Conservation (phyloP, 805 yeast genomes). For the Hanseniaspora singularis region DNA sequence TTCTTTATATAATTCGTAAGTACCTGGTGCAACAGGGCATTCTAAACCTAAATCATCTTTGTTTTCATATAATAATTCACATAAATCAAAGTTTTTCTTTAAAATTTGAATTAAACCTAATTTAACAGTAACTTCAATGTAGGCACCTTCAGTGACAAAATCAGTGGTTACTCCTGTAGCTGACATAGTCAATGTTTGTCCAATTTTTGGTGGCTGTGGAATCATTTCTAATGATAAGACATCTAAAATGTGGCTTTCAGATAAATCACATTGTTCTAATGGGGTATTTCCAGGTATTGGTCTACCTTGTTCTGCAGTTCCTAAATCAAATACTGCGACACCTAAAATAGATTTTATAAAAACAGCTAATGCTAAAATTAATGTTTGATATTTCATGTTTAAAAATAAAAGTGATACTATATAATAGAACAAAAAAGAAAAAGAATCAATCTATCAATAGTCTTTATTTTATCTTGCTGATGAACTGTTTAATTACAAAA, state of each 20-base stretch:
- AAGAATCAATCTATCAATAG: no score
- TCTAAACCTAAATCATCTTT: conserved; percentile 42
- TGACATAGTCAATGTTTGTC: conserved; percentile 64
- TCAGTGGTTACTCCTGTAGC: conserved; percentile 56
- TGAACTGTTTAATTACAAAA: no score
- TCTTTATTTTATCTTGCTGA: no score
- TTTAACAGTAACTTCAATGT: conserved; percentile 85
- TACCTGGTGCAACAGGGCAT: conserved; percentile 72
- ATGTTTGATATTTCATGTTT: no score
- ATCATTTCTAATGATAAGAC: conserved; percentile 47
- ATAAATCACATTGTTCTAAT: conserved; percentile 59
- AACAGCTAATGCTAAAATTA: not conserved
- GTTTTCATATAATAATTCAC: conserved; percentile 75
- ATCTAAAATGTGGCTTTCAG: conserved; percentile 49
- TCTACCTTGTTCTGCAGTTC: conserved; percentile 25
- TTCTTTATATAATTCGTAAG: conserved; percentile 48
- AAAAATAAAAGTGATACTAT: not conserved
- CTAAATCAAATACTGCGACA: not conserved
- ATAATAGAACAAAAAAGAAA: not conserved
- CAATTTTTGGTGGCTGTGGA: conserved; percentile 86
- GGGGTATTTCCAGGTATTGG: conserved; percentile 93
- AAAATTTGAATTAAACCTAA: conserved; percentile 83
- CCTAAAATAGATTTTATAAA: not conserved
- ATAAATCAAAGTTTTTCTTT: conserved; percentile 82
- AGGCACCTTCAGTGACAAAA: conserved; percentile 69